Base-by-base conservation (phyloP, 2,329 filamentous ascomycete genomes). In the Trichoderma atrobrunneum region DNA sequence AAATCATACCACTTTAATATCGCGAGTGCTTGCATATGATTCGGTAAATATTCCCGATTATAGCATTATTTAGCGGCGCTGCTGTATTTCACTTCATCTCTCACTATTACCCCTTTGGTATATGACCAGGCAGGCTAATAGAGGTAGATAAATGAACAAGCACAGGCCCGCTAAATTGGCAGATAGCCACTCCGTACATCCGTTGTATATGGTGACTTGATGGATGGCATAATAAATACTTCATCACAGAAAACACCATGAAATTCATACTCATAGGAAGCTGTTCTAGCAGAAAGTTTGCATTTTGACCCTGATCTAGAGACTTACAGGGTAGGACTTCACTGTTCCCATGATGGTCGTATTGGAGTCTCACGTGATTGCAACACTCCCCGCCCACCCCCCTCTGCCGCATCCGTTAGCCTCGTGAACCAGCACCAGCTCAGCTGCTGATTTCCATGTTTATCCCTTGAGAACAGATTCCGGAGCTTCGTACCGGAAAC, bases 371-470 rank as follows among this genome's bases (percentile, higher is more conserved):
- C 70, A 72, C 70, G 70, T 72, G 70, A 72, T 59, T n/a, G 12
- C n/a, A 4, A 12, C 34, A 54, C 16, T 48, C 69, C 61, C 59
- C 69, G 48, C 61, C 61, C 34, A 51, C 56, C 68, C 43, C 60
- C 54, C 56, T 51, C 39, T 60, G 48, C 34, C 21, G 61, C 54
- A 54, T 65, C 34, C 54, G 28, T 59, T 65, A 65, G 61, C 51
- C 61, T 71, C 61, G 34, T 60, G 61, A 71, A 54, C 68, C 32
- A 64, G 51, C 32, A 26, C 43, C 69, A 63, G 18, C 54, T 59
- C 61, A 65, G 61, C 69, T 71, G 61, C 63, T 24, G 48, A 67
- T 16, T 28, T 59, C 56, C 64, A 61, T 30, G 56, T 51, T 48
- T 57, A 69, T 56, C 59, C 56, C 26, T 60, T 59, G 26, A 71